Evolutionary conservation across 495 filamentous ascomycete species (phyloP), one percentile per base, ranked within the genome.

Genomic region (Delitschia confertaspora): DNA sequence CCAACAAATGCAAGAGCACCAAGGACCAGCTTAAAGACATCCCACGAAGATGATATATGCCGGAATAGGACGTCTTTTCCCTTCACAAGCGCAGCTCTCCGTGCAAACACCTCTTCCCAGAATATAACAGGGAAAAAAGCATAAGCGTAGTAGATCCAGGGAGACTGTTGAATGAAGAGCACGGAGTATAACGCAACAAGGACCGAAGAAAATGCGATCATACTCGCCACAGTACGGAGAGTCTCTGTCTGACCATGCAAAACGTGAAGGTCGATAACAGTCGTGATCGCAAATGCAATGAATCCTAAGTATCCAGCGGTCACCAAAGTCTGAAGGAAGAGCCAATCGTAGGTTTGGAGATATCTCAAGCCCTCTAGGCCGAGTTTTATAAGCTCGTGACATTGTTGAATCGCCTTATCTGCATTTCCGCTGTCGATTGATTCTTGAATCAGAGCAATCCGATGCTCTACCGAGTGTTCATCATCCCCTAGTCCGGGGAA

Each of bases 271-370:
- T 96, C 83, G 54, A 96, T 74, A 32, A 95, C 87, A 1, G 85
- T 94, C 3, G 87, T 93, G 36, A 95, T 68, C 0, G 93, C 85
- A 67, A 89, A 99, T 10, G 85, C 81, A 51, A 99, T 93, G 89
- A 89, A 99, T 17, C 93, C 91, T 18, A 95, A 63, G 59, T 95
- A 99, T 14, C 93, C 93, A n/a, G 79, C 59, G 9, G 93, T 93
- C 24, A 99, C 83, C 25, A 96, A 73, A n/a, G 82, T 81, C 37
- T 93, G 73, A 24, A 99, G 63, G 67, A 99, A 96, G n/a, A 96
- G 71, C 93, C 93, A 99, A 64, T 99, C 91, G 51, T 86, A 86
- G 0, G 86, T 96, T 60, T 99, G 93, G 21, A 96, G 72, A 58
- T 99, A 99, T 29, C 91, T 76, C 29, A 99, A 70, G 17, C 93